Percentiles rank a stretch among this genome's conserved stretches.
Evolutionary conservation across 2,329 filamentous ascomycete species (phyloP).

Genomic region (Scleromitrula shiraiana): DNA sequence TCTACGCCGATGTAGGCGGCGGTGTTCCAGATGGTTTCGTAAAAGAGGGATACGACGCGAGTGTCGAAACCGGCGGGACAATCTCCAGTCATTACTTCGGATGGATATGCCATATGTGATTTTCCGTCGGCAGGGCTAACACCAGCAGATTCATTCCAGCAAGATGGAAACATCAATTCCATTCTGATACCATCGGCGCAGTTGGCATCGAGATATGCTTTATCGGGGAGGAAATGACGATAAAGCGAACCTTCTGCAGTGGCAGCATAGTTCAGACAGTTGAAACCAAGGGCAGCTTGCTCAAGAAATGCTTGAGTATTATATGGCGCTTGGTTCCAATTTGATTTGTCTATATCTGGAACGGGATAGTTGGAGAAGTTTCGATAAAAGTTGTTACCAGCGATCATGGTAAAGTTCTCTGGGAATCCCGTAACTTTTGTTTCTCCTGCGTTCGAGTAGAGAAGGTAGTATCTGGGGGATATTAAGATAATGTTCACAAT

Average conservation of each 20-base stretch:
- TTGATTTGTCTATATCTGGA: constrained; percentile 59
- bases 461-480: constrained; percentile 68
- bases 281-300: constrained; percentile 86
- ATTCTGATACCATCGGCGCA: constrained; percentile 76
- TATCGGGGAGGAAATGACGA: constrained; percentile 75
- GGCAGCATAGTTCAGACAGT: constrained; percentile 76
- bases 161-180: constrained; percentile 82
- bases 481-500: constrained; percentile 14
- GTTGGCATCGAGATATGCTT: constrained; percentile 69
- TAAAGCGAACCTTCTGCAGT: constrained; percentile 52
- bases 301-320: constrained; percentile 59
- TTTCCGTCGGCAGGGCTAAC: constrained; percentile 45
- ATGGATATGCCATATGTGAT: constrained; percentile 69
- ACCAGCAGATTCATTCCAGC: constrained; percentile 68
- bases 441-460: constrained; percentile 50
- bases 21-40: constrained; percentile 78
- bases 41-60: constrained; percentile 70
- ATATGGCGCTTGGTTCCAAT: constrained; percentile 50
- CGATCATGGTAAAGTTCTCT: constrained; percentile 70
- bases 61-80: constrained; percentile 64
- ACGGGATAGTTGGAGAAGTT: constrained; percentile 57
- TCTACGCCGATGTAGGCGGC: constrained; percentile 50
- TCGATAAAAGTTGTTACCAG: constrained; percentile 61
- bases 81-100: constrained; percentile 64
- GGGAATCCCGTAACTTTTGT: constrained; percentile 63